Evolutionary conservation across 148 eudicot genomes (phyloP).

Genomic region (Heliosperma pusillum): DNA sequence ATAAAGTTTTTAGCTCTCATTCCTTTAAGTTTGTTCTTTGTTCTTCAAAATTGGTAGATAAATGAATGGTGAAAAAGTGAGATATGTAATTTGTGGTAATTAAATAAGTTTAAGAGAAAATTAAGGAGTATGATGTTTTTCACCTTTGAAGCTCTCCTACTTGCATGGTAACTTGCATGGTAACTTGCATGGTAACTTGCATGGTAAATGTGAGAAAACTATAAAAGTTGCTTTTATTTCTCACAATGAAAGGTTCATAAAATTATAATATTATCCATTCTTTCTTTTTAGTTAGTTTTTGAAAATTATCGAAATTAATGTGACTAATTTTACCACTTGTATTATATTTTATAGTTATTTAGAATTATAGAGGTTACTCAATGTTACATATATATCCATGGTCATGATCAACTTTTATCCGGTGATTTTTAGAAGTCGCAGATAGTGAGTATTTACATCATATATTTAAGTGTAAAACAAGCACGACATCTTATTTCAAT

Average conservation of each 20-base stretch:
- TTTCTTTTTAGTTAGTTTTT: not conserved
- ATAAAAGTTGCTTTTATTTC: not conserved
- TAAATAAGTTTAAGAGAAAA: not conserved
- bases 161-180: not conserved
- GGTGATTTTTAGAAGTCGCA: no score
- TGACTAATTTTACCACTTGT: not conserved
- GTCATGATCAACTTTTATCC: no score
- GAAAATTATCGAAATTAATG: not conserved
- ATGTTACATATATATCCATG: no score
- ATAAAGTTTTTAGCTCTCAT: not conserved
- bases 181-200: not conserved
- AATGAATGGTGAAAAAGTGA: slow-evolving; percentile 5
- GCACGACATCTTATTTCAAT: no score
- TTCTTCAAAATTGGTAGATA: slow-evolving; percentile 6
- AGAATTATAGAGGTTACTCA: no score
- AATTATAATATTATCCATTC: not conserved
- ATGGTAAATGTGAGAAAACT: not conserved
- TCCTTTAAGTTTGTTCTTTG: not conserved
- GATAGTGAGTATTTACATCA: no score
- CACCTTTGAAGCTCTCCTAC: not conserved
- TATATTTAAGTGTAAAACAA: no score
- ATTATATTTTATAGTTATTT: not conserved
- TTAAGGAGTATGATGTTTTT: not conserved
- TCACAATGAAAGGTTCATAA: not conserved
- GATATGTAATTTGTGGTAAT: slow-evolving; percentile 7